Conservation (phyloP, 2,329 filamentous ascomycete species). For the Grosmannia serpens region DNA sequence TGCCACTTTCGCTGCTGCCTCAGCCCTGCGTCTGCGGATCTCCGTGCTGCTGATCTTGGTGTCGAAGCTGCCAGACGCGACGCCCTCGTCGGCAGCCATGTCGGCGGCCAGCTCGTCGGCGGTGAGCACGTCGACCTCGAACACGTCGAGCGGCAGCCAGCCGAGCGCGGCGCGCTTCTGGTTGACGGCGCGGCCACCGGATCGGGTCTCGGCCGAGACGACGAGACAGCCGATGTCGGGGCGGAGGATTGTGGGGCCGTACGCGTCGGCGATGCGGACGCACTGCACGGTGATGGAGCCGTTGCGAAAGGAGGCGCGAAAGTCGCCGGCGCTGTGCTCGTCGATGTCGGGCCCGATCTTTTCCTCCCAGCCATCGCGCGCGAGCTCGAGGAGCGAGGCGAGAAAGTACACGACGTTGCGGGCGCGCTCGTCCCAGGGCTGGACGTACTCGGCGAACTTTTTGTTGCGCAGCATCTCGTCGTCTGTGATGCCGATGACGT, state of each 20-base stretch:
- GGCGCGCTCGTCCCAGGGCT: slow-evolving; percentile 69
- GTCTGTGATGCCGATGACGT: slow-evolving; percentile 80
- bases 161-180: slow-evolving; percentile 64
- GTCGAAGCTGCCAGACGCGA: slow-evolving; percentile 52
- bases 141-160: slow-evolving; percentile 66
- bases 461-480: slow-evolving; percentile 82
- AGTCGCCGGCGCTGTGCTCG: slow-evolving; percentile 24
- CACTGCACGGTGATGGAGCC: slow-evolving; percentile 58
- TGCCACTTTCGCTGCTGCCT: slow-evolving; percentile 2
- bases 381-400: slow-evolving; percentile 42
- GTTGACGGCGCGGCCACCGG: slow-evolving; percentile 78
- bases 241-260: slow-evolving; percentile 81
- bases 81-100: slow-evolving; percentile 17
- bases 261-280: slow-evolving; percentile 77
- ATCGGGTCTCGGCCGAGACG: slow-evolving; percentile 77
- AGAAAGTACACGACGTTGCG: slow-evolving; percentile 62
- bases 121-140: slow-evolving; percentile 83
- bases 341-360: slow-evolving; percentile 24
- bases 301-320: slow-evolving; percentile 46
- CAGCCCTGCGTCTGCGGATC: slow-evolving; percentile 47
- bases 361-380: slow-evolving; percentile 31
- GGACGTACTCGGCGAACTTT: slow-evolving; percentile 69
- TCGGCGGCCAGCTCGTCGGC: slow-evolving; percentile 41
- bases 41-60: slow-evolving; percentile 87
- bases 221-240: slow-evolving; percentile 69